A percentile compares a stretch with the other conserved stretches of the same genome.
Evolutionary conservation across 2,329 filamentous ascomycete genomes (phyloP).

Genomic region (Alternaria panax): DNA sequence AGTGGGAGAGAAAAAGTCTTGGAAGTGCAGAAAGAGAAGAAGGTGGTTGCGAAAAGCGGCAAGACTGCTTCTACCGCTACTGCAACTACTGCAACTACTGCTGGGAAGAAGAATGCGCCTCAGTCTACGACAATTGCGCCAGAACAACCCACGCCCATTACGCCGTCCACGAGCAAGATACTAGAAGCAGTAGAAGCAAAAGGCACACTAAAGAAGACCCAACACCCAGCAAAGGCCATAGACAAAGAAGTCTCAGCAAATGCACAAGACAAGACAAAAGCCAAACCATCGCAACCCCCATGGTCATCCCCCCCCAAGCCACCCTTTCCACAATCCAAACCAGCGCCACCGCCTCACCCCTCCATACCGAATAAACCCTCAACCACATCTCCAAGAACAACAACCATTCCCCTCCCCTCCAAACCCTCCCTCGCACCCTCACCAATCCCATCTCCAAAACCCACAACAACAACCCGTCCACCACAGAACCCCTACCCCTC

Average conservation of each 20-base stretch:
- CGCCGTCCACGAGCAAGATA: constrained; percentile 41
- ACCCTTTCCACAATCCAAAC: constrained; percentile 19
- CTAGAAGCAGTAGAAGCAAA: constrained; percentile 37
- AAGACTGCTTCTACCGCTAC: constrained; percentile 6
- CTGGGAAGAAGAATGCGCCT: constrained; percentile 22
- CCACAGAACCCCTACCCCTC: constrained; percentile 9
- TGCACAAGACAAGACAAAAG: background rate
- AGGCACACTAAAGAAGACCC: constrained; percentile 27
- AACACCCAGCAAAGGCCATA: background rate
- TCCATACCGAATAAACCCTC: background rate
- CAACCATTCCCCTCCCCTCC: constrained; percentile 38
- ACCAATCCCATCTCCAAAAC: constrained; percentile 9
- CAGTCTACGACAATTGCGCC: constrained; percentile 3
- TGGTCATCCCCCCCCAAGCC: constrained; percentile 1
- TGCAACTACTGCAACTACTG: background rate
- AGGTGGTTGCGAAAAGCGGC: constrained; percentile 20
- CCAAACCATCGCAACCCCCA: background rate
- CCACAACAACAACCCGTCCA: background rate
- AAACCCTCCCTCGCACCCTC: constrained; percentile 25
- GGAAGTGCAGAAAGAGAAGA: constrained; percentile 20
- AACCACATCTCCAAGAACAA: constrained; percentile 9
- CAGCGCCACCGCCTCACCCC: background rate
- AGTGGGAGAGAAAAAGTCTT: constrained; percentile 20
- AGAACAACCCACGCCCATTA: constrained; percentile 35
- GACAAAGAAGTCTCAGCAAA: background rate